Evolutionary conservation across 441 rosid species (phyloP), one percentile per base, ranked within the genome.

Genomic region (Arabidopsis hybrid): DNA sequence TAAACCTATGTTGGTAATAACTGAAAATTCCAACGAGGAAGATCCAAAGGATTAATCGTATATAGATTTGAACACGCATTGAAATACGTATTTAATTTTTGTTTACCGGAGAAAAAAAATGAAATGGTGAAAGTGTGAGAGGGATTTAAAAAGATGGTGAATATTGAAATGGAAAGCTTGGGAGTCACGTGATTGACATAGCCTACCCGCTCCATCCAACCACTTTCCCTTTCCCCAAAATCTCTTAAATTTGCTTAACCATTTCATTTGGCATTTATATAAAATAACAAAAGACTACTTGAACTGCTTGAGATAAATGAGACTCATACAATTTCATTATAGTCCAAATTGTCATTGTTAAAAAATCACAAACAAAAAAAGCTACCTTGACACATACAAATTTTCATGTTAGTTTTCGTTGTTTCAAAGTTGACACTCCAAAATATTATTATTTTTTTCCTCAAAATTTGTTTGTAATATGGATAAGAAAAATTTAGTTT

Each of bases 171-270:
- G 6, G 35, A 32, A 56, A 71, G 74, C 77, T 73, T 75, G 83
- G 73, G 67, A 53, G 63, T 83, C 75, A 59, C 78, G 69, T 61
- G 85, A 79, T 77, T 72, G 79, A 60, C 65, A 46, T 77, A 68
- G 80, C 79, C 58, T 65, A 84, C 77, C 85, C 31, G 79, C 77
- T 66, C 81, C 82, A 75, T 53, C 80, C 35, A 80, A 53, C 62
- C 79, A 79, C 80, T 39, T 36, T 65, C 60, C 21, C 70, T 51
- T 65, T 18, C 35, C 18, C 35, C 69, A 7, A 65, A 65, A 58
- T 49, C 35, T 65, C 69, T 49, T 34, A 49, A 49, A 17, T 65
- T 34, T 65, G 58, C 11, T 35, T 50, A 50, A 36, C 60, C 49
- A 66, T 36, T 66, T 5, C 21, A 49, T 53, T 67, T 67, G 38